A percentile compares a stretch with the other conserved stretches of the same genome.
Conservation (phyloP, 306 rosid genomes). For the Sesbania bispinosa region DNA sequence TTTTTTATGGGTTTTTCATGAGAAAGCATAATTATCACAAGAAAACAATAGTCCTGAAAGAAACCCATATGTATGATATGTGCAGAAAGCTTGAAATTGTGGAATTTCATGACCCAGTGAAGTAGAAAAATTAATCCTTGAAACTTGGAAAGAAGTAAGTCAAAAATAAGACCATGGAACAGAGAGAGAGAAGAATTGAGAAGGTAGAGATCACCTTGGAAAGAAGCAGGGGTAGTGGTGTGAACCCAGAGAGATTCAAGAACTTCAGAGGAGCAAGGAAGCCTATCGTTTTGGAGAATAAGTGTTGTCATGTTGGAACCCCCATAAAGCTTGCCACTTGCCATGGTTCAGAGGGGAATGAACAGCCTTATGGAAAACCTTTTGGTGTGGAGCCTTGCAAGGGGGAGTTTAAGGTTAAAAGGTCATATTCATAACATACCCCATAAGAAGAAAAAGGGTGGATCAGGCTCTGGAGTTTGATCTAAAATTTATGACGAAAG, state of each 20-base stretch:
- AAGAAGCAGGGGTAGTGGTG: constrained; percentile 51
- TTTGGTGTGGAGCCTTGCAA: constrained; percentile 7
- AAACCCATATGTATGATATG: not conserved
- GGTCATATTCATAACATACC: not conserved
- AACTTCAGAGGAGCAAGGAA: constrained; percentile 53
- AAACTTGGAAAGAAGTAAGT: no score
- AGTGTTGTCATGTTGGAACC: constrained; percentile 46
- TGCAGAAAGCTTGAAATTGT: not conserved
- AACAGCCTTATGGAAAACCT: not conserved
- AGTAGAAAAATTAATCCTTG: not conserved
- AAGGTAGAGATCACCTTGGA: constrained; percentile 44
- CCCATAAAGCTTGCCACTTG: constrained; percentile 45
- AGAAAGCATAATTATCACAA: not conserved
- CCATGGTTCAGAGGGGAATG: constrained; percentile 29
- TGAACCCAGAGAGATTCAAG: constrained; percentile 66
- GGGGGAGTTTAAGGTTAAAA: constrained; percentile 1
- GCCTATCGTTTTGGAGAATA: constrained; percentile 49
- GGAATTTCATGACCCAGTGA: not conserved
- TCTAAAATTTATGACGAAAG: constrained; percentile 39
- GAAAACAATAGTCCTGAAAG: not conserved
- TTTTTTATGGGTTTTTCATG: not conserved
- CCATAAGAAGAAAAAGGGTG: constrained; percentile 2
- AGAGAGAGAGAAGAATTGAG: not conserved
- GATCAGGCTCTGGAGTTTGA: not conserved
- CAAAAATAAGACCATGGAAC: not conserved